Evolutionary conservation across 257 asterid genomes (phyloP).

Genomic region (Plantago major): DNA sequence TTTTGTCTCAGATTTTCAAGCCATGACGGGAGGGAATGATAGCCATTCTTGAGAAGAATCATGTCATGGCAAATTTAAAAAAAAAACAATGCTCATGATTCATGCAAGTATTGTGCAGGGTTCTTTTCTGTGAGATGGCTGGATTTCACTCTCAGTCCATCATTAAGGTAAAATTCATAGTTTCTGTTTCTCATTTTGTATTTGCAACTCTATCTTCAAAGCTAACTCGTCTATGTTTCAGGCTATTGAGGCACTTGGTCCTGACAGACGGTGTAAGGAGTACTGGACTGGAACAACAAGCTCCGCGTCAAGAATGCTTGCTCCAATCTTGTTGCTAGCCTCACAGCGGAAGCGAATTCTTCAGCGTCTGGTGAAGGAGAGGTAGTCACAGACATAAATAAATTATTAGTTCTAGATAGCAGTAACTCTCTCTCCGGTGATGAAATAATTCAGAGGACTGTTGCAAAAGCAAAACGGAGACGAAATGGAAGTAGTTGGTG

Average conservation of each 20-base stretch:
- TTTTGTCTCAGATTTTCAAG: no score
- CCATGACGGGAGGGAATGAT: no score
- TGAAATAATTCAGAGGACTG: constrained; percentile 34
- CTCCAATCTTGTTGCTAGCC: constrained; percentile 22
- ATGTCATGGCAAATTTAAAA: no score
- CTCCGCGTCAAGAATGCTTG: constrained; percentile 9
- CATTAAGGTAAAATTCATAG: constrained; percentile 35
- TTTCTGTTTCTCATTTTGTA: not conserved
- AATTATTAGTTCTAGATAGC: constrained; percentile 19
- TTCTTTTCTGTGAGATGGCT: no score
- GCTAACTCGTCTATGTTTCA: constrained; percentile 25
- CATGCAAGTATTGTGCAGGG: no score
- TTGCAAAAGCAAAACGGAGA: constrained; percentile 44
- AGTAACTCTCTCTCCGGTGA: constrained; percentile 26
- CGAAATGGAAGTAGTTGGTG: constrained; percentile 44
- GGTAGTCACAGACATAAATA: constrained; percentile 23
- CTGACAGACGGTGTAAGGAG: constrained; percentile 37
- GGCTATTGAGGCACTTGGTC: constrained; percentile 62
- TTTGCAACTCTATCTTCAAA: not conserved
- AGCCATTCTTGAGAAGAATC: no score
- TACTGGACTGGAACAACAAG: constrained; percentile 56
- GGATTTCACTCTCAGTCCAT: constrained; percentile 55
- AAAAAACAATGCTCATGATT: no score
- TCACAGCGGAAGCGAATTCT: constrained; percentile 23
- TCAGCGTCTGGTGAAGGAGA: constrained; percentile 28